phyloP scores from a whole-genome alignment of 768 basidiomycete genomes.

The Antrodiella citrinella region DNA sequence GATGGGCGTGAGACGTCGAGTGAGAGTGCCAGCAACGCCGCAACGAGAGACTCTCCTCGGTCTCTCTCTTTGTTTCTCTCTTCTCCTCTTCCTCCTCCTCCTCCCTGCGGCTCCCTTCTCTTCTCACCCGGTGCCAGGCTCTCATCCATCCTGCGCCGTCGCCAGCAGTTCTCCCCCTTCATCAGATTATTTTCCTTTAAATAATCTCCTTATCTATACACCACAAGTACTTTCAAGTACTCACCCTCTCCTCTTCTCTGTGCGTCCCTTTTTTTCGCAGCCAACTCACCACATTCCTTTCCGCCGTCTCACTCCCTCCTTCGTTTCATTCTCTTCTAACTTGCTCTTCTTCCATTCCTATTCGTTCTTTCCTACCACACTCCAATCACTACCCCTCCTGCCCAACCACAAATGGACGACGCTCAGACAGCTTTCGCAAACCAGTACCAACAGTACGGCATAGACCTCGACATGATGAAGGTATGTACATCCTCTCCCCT shows the following conservation, averaged over 20 bases:
- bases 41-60: too few relatives aligned
- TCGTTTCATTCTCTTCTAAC: slow-evolving; percentile 38
- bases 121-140: too few relatives aligned
- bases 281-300: slow-evolving; percentile 21
- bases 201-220: slow-evolving; percentile 14
- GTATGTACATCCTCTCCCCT: slow-evolving; percentile 34
- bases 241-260: slow-evolving; percentile 9
- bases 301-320: slow-evolving; percentile 11
- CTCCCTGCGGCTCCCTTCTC: too few relatives aligned
- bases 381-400: slow-evolving; percentile 13
- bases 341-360: slow-evolving; percentile 32
- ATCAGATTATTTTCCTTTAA: slow-evolving; percentile 13
- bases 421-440: slow-evolving; percentile 59
- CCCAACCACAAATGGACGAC: slow-evolving; percentile 61
- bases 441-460: slow-evolving; percentile 63
- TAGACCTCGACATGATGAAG: slow-evolving; percentile 94
- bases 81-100: too few relatives aligned
- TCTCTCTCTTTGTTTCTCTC: too few relatives aligned
- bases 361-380: slow-evolving; percentile 34
- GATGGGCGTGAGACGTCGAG: too few relatives aligned
- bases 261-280: slow-evolving; percentile 9
- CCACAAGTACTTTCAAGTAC: slow-evolving; percentile 4
- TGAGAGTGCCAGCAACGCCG: too few relatives aligned
- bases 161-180: too few relatives aligned
- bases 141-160: too few relatives aligned